A percentile compares a stretch with the other conserved stretches of the same genome.
phyloP scores from a whole-genome alignment of 805 yeast species.

The Schwanniomyces vanrijiae region DNA sequence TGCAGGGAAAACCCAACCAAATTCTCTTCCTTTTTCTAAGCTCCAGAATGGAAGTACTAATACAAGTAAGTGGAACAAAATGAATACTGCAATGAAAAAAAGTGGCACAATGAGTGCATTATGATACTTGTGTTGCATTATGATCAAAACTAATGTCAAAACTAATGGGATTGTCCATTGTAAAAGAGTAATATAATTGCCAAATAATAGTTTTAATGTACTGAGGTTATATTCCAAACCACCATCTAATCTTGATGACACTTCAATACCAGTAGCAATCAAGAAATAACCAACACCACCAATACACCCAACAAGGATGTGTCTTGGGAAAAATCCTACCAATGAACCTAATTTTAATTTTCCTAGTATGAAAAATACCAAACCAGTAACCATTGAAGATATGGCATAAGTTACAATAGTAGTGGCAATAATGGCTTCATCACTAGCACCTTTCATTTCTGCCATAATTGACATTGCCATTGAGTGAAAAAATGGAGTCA shows the following conservation, averaged over 20 bases:
- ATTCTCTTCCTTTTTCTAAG: constrained; percentile 58
- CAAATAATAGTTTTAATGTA: constrained; percentile 54
- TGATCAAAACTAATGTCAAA: constrained; percentile 60
- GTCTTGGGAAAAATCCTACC: constrained; percentile 95
- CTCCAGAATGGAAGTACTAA: constrained; percentile 65
- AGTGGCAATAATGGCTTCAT: constrained; percentile 69
- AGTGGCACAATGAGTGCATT: constrained; percentile 79
- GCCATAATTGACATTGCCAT: constrained; percentile 78
- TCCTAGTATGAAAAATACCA: constrained; percentile 76
- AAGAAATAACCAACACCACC: constrained; percentile 98
- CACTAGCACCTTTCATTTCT: constrained; percentile 49
- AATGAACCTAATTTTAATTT: constrained; percentile 77
- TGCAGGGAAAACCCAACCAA: constrained; percentile 83
- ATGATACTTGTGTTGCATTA: constrained; percentile 52
- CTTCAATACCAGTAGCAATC: constrained; percentile 87
- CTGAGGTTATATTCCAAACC: constrained; percentile 62
- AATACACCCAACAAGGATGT: constrained; percentile 93
- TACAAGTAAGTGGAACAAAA: constrained; percentile 67
- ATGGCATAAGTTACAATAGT: constrained; percentile 83
- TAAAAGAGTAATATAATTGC: constrained; percentile 28
- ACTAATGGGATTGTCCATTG: constrained; percentile 69
- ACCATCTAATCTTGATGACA: constrained; percentile 77
- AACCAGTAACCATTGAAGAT: constrained; percentile 83
- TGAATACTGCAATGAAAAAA: constrained; percentile 72
- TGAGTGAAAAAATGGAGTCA: constrained; percentile 96